Evolutionary conservation across 176 grass and related monocot species (phyloP).

Genomic region (Dendrocalamus sinicus): DNA sequence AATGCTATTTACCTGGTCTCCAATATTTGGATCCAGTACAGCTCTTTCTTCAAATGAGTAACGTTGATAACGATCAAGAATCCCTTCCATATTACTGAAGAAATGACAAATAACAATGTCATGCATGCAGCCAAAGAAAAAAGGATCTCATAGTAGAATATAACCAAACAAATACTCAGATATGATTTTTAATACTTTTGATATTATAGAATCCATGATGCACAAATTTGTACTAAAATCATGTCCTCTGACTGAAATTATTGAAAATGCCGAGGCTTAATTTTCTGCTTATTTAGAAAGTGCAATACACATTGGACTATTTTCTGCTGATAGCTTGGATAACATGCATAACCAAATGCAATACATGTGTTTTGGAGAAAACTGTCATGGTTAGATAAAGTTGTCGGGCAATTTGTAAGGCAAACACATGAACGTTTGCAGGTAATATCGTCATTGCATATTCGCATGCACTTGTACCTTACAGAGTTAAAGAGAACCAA

Average conservation of each 20-base stretch:
- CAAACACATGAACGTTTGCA: background rate
- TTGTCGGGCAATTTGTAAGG: background rate
- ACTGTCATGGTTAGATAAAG: background rate
- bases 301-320: background rate
- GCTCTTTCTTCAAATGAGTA: slow-evolving; percentile 78
- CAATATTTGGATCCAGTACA: slow-evolving; percentile 53
- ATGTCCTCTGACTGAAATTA: background rate
- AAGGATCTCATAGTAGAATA: slow-evolving; percentile 5
- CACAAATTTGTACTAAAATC: background rate
- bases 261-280: background rate
- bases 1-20: slow-evolving; percentile 58
- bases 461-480: background rate
- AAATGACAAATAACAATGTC: slow-evolving; percentile 15
- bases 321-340: background rate
- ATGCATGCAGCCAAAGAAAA: background rate
- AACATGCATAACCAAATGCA: slow-evolving; percentile 19
- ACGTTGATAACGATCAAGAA: slow-evolving; percentile 77
- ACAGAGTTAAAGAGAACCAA: background rate
- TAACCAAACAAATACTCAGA: background rate
- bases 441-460: slow-evolving; percentile 7
- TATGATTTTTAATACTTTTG: background rate
- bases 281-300: background rate
- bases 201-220: background rate
- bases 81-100: slow-evolving; percentile 71
- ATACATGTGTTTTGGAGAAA: background rate